These are phyloP conservation scores for Coemansia sp. DNA, from an alignment of 192 early-diverging fungal species.

Conservation along the genomic window DNA sequence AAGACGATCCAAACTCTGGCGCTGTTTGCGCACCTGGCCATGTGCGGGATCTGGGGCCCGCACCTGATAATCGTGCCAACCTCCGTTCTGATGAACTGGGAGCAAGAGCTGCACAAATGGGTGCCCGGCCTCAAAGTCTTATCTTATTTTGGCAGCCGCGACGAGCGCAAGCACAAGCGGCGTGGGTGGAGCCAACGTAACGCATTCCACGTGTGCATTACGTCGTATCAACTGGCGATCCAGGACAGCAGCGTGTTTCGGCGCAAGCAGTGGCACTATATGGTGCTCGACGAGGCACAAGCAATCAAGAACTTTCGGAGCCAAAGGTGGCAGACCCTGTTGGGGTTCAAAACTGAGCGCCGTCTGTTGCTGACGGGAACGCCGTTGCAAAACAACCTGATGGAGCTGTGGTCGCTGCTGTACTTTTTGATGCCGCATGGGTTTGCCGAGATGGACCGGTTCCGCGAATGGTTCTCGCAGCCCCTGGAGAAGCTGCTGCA, in stretches of 20 bases:
- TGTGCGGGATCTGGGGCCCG: constrained; percentile 72
- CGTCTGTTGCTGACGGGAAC: constrained; percentile 93
- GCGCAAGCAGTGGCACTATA: constrained; percentile 75
- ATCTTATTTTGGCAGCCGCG: constrained; percentile 85
- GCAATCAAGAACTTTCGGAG: constrained; percentile 92
- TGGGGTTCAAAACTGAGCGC: constrained; percentile 80
- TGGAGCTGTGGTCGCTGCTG: constrained; percentile 97
- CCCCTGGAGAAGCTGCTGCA: background rate
- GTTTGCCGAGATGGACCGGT: constrained; percentile 89
- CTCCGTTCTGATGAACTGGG: constrained; percentile 96
- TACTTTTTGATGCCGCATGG: constrained; percentile 98
- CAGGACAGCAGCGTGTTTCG: constrained; percentile 80
- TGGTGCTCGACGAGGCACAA: constrained; percentile 81
- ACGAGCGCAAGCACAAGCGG: constrained; percentile 62
- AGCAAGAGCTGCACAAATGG: constrained; percentile 88
- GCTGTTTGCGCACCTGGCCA: constrained; percentile 92
- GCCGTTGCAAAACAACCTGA: constrained; percentile 95
- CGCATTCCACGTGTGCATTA: constrained; percentile 90
- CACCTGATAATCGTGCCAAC: constrained; percentile 97
- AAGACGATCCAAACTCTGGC: constrained; percentile 97
- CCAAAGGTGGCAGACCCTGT: constrained; percentile 86
- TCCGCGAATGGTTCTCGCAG: constrained; percentile 88
- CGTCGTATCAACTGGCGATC: constrained; percentile 94
- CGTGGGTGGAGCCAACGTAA: constrained; percentile 50
- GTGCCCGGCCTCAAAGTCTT: constrained; percentile 84